Base-by-base conservation (phyloP, 2,329 filamentous ascomycete genomes). In the Penicillium sp. region DNA sequence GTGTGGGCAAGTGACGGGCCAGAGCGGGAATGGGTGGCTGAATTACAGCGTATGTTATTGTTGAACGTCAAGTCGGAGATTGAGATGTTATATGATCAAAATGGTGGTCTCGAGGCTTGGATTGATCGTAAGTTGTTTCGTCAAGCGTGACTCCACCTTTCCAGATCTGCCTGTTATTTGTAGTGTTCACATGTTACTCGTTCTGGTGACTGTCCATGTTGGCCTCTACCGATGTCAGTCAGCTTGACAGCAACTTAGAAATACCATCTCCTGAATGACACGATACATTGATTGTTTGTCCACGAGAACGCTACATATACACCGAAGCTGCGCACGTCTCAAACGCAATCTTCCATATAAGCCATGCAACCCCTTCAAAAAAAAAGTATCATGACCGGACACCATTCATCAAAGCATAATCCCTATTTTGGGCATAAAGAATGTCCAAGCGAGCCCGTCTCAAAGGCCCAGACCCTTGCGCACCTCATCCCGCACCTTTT, bases 401-500 rank as follows among this genome's bases (percentile, higher is more conserved):
- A 54, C 61, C 61, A 56, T 41, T 52, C 54, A 57, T 56, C 56
- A 53, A 55, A 48, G 37, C 49, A 39, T 53, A 39, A 46, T 26
- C 34, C 50, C 29, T 11, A 32, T 39, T 32, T 37, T 43, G 27
- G 9, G 36, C 8, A 34, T 50, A 25, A 25, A 18, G 34, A 40
- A 33, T 8, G 38, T 35, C 11, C 7, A 9, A 24, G 9, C 33
- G 24, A 33, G 24, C 35, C 25, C 33, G 25, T 26, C 46, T 76
- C 72, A 90, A 59, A 95, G 70, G 1, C 90, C 90, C 60, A 95
- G 69, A 66, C 85, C 87, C 63, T 81, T 81, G 64, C 86, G 79
- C 36, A 96, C 90, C 54, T 89, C 86, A 52, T 88, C 85, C 61
- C 86, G 79, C 34, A 98, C 93, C 69, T 84, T 84, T 65, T 81